A percentile compares a stretch with the other conserved stretches of the same genome.
Evolutionary conservation across 805 yeast genomes (phyloP).

Genomic region (Ogataea siamensis): DNA sequence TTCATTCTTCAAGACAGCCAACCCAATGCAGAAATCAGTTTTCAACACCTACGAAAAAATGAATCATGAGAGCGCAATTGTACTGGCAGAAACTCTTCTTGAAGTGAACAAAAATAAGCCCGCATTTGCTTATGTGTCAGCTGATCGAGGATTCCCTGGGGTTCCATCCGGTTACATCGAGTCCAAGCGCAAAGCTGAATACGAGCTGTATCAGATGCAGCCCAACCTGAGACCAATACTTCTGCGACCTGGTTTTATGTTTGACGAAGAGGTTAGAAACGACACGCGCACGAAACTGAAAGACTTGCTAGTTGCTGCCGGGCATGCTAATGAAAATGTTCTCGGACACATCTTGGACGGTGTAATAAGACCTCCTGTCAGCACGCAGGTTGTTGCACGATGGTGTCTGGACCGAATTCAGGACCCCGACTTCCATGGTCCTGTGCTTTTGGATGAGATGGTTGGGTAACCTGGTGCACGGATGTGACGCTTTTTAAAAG

Average conservation of each 20-base stretch:
- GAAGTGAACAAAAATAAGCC: slow-evolving; percentile 22
- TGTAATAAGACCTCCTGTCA: slow-evolving; percentile 57
- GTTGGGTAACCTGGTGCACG: slow-evolving; percentile 11
- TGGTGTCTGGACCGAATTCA: slow-evolving; percentile 54
- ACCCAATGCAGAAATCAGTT: slow-evolving; percentile 56
- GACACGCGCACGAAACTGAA: slow-evolving; percentile 43
- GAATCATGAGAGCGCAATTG: slow-evolving; percentile 67
- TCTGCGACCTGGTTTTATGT: slow-evolving; percentile 83
- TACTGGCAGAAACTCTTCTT: slow-evolving; percentile 56
- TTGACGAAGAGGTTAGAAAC: slow-evolving; percentile 43
- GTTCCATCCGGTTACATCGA: slow-evolving; percentile 69
- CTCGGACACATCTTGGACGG: slow-evolving; percentile 44
- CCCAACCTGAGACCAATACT: slow-evolving; percentile 59
- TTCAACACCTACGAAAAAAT: slow-evolving; percentile 56
- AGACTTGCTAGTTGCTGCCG: slow-evolving; percentile 41
- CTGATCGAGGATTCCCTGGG: slow-evolving; percentile 68
- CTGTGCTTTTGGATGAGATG: slow-evolving; percentile 56
- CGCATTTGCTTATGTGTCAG: slow-evolving; percentile 74
- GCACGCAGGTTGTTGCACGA: slow-evolving; percentile 67
- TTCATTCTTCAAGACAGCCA: slow-evolving; percentile 47
- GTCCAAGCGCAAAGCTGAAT: slow-evolving; percentile 78
- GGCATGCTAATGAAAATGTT: slow-evolving; percentile 43
- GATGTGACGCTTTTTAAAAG: slow-evolving; percentile 3
- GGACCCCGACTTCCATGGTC: slow-evolving; percentile 52
- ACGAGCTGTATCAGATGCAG: slow-evolving; percentile 40